A percentile compares a stretch with the other conserved stretches of the same genome.
Evolutionary conservation across 139 green algal species (phyloP).

Genomic region (Tetraselmis chui): DNA sequence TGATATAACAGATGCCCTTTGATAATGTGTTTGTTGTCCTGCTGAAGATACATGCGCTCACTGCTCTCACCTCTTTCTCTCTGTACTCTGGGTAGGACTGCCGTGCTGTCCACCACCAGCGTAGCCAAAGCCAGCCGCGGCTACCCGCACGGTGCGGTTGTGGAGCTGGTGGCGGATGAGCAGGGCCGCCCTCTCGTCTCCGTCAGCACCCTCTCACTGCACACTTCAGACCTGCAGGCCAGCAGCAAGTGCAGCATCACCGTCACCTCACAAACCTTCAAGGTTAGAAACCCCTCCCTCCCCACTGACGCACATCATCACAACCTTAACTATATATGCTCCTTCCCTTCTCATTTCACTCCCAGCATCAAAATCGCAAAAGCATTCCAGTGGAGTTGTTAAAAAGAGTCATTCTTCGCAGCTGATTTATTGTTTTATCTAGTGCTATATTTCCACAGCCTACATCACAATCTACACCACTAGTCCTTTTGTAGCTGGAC

Average conservation of each 20-base stretch:
- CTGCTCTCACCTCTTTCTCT: neutral
- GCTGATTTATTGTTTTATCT: no score
- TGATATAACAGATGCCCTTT: neutral
- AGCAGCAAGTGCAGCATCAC: slow-evolving; percentile 51
- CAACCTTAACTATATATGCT: no score
- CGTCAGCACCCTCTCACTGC: slow-evolving; percentile 48
- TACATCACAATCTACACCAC: no score
- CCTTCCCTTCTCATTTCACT: no score
- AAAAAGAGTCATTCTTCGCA: no score
- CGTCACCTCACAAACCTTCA: slow-evolving; percentile 48
- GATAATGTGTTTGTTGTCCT: slow-evolving; percentile 1
- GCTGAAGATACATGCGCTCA: neutral
- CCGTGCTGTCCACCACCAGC: slow-evolving; percentile 53
- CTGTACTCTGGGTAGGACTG: no score
- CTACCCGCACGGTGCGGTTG: slow-evolving; percentile 54
- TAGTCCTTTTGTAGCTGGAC: no score
- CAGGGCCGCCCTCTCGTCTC: slow-evolving; percentile 55
- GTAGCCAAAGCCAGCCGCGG: slow-evolving; percentile 13
- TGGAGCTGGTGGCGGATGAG: slow-evolving; percentile 55
- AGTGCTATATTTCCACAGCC: no score
- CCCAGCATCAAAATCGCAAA: no score
- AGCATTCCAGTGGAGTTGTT: no score
- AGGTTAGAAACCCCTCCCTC: no score
- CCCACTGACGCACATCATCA: no score
- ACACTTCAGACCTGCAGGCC: slow-evolving; percentile 57